These are phyloP conservation scores for Termitomyces eurrhizus DNA, from an alignment of 768 basidiomycete genomes.

Conservation along the genomic window DNA sequence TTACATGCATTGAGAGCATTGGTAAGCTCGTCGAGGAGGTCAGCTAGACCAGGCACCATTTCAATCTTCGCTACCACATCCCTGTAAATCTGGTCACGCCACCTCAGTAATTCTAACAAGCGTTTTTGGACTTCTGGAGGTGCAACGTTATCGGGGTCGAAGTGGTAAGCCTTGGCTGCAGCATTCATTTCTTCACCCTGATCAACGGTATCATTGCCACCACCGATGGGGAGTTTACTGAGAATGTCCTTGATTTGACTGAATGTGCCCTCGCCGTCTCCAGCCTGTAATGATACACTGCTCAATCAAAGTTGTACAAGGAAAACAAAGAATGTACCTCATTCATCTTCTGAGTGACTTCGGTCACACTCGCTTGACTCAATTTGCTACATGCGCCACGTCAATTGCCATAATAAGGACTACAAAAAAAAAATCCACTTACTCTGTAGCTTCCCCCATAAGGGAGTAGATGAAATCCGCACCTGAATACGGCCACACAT, in stretches of 20 bases:
- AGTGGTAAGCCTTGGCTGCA: conserved; percentile 54
- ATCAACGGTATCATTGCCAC: conserved; percentile 44
- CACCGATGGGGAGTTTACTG: conserved; percentile 48
- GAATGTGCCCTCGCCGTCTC: conserved; percentile 29
- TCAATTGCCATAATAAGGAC: not conserved
- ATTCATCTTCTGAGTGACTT: conserved; percentile 48
- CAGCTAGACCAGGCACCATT: conserved; percentile 58
- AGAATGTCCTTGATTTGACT: conserved; percentile 39
- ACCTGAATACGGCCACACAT: conserved; percentile 18
- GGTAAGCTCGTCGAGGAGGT: conserved; percentile 56
- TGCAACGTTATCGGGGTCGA: conserved; percentile 58
- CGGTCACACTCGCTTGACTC: conserved; percentile 59
- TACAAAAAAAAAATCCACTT: conserved; percentile 15
- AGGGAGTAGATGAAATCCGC: conserved; percentile 66
- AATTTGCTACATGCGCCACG: conserved; percentile 36
- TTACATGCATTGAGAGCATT: conserved; percentile 66
- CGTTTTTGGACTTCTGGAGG: conserved; percentile 61
- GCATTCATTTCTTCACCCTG: conserved; percentile 54
- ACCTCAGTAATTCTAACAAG: conserved; percentile 53
- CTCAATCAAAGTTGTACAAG: not conserved
- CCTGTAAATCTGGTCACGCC: conserved; percentile 59
- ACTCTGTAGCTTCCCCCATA: conserved; percentile 65
- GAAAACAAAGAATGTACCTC: conserved; percentile 22
- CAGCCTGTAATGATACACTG: conserved; percentile 21
- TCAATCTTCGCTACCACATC: conserved; percentile 54